Conservation (phyloP, 805 yeast species). For the Candida oleophila region DNA sequence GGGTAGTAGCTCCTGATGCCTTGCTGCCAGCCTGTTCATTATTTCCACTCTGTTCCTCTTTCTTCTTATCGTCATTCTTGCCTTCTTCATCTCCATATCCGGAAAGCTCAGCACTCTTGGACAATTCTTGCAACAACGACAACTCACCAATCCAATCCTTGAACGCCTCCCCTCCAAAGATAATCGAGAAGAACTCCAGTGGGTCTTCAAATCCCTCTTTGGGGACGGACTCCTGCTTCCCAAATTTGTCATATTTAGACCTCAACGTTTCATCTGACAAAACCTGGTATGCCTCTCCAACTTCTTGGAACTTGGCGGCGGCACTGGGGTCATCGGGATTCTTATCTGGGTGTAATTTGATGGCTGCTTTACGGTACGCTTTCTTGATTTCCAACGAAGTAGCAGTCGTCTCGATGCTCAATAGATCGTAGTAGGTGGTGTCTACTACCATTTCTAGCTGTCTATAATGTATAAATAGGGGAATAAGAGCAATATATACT, state of each 20-base stretch:
- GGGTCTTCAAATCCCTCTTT: conserved; percentile 80
- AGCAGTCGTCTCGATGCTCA: conserved; percentile 32
- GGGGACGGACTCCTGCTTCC: conserved; percentile 70
- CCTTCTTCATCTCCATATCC: conserved; percentile 33
- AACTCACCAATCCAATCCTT: conserved; percentile 82
- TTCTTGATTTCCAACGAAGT: conserved; percentile 44
- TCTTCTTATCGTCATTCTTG: conserved; percentile 21
- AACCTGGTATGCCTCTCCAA: conserved; percentile 76
- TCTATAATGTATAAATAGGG: neutral
- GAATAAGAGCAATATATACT: too few relatives aligned
- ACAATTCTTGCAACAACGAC: conserved; percentile 47
- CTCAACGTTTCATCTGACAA: conserved; percentile 64
- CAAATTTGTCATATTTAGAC: conserved; percentile 69
- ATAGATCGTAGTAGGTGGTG: conserved; percentile 41
- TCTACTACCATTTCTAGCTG: conserved; percentile 42
- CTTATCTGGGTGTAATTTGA: conserved; percentile 44
- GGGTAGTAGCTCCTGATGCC: neutral
- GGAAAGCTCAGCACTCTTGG: conserved; percentile 42
- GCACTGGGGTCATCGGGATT: conserved; percentile 47
- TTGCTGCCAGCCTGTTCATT: conserved; percentile 24
- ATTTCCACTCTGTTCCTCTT: conserved; percentile 33
- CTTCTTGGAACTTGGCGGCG: conserved; percentile 45
- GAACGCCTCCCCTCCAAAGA: conserved; percentile 84
- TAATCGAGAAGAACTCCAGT: conserved; percentile 73
- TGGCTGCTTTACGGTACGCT: conserved; percentile 46